A percentile compares a stretch with the other conserved stretches of the same genome.
These are phyloP conservation scores for Moesziomyces sp. DNA, from an alignment of 1,284 basidiomycete genomes.

Conservation along the genomic window DNA sequence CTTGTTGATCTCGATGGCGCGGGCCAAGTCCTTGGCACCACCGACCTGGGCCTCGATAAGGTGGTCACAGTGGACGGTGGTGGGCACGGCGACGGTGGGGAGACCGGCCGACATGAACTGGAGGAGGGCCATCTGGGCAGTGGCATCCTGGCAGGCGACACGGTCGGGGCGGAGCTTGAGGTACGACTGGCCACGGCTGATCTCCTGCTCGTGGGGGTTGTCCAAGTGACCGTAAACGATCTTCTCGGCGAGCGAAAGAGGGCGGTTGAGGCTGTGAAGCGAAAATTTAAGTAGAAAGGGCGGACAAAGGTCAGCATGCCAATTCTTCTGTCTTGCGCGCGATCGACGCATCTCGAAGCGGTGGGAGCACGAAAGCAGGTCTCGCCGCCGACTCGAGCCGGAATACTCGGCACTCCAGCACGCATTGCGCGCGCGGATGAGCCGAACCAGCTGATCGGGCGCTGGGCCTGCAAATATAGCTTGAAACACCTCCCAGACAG, in stretches of 20 bases:
- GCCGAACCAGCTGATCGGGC: too few relatives aligned
- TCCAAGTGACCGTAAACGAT: conserved; percentile 68
- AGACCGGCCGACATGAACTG: conserved; percentile 99
- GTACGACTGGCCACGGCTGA: conserved; percentile 65
- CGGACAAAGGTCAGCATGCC: conserved; percentile 10
- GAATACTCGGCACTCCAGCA: too few relatives aligned
- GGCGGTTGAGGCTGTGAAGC: conserved; percentile 64
- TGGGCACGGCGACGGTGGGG: conserved; percentile 86
- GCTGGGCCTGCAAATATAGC: too few relatives aligned
- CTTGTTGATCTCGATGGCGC: conserved; percentile 94
- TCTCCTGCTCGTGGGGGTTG: conserved; percentile 66
- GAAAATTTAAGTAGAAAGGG: neutral
- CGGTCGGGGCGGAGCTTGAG: conserved; percentile 72
- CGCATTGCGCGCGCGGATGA: too few relatives aligned
- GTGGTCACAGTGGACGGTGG: conserved; percentile 94
- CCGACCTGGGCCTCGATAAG: conserved; percentile 97
- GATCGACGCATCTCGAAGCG: neutral
- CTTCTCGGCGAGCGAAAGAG: conserved; percentile 66
- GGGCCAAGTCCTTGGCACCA: conserved; percentile 89
- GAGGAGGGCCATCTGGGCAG: conserved; percentile 98
- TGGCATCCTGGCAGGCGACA: conserved; percentile 99
- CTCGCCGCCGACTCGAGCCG: too few relatives aligned
- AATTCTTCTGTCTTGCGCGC: neutral
- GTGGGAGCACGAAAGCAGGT: neutral
- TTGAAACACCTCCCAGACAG: too few relatives aligned